Conservation (phyloP, 768 basidiomycete genomes). For the Dioszegia aurantiaca region DNA sequence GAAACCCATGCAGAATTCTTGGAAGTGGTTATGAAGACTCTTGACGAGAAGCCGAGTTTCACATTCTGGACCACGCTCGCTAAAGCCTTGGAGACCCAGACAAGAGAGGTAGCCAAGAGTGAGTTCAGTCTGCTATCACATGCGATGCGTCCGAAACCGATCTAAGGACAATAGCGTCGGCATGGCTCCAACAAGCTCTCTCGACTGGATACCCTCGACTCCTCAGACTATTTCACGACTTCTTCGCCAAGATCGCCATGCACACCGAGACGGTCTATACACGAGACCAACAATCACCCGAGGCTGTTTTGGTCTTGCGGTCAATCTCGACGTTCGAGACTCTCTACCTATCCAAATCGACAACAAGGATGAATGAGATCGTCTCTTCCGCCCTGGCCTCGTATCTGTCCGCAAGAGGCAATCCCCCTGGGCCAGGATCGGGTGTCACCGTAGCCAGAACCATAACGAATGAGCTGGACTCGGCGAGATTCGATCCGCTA, state of each 20-base stretch:
- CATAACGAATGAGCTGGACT: slow-evolving; percentile 85
- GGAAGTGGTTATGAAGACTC: slow-evolving; percentile 87
- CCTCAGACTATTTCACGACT: slow-evolving; percentile 88
- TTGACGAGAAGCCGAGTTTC: slow-evolving; percentile 87
- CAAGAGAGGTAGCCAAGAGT: slow-evolving; percentile 79
- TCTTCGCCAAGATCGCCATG: slow-evolving; percentile 91
- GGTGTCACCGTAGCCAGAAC: slow-evolving; percentile 73
- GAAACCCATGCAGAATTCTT: slow-evolving; percentile 73
- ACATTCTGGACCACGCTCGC: slow-evolving; percentile 86
- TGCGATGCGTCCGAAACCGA: not conserved
- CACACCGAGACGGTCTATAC: slow-evolving; percentile 93
- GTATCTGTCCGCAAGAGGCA: slow-evolving; percentile 60
- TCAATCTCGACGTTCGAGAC: slow-evolving; percentile 79
- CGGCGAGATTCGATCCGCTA: slow-evolving; percentile 87
- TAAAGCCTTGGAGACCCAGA: slow-evolving; percentile 74
- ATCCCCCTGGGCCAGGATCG: slow-evolving; percentile 71
- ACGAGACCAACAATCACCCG: slow-evolving; percentile 80
- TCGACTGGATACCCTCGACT: slow-evolving; percentile 81
- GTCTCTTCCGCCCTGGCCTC: slow-evolving; percentile 70
- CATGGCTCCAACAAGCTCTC: slow-evolving; percentile 86
- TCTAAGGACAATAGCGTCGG: slow-evolving; percentile 62
- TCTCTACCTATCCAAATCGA: slow-evolving; percentile 80
- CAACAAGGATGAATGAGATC: slow-evolving; percentile 76
- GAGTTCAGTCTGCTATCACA: slow-evolving; percentile 18
- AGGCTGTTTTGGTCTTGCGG: slow-evolving; percentile 82